Evolutionary conservation across 2,329 filamentous ascomycete species (phyloP).

Genomic region (Chaetomiaceae sp.): DNA sequence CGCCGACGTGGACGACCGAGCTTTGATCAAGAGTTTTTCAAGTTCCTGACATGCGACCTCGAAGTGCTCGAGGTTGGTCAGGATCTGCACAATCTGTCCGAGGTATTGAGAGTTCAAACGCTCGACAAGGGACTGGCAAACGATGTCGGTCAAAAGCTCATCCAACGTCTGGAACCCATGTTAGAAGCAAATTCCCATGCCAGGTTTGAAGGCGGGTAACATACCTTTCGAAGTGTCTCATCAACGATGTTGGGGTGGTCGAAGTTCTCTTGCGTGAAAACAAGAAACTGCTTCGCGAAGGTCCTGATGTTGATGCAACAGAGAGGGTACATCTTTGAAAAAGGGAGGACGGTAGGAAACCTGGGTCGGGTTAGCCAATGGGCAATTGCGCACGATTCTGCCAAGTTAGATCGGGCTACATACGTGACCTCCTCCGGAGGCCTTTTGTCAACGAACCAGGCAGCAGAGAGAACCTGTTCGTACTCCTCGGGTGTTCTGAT

Average conservation of each 20-base stretch:
- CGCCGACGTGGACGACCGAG: constrained; percentile 74
- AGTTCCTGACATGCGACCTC: constrained; percentile 88
- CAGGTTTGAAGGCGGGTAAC: not conserved
- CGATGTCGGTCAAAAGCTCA: constrained; percentile 85
- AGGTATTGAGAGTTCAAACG: constrained; percentile 87
- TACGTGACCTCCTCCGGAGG: constrained; percentile 69
- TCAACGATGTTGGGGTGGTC: constrained; percentile 87
- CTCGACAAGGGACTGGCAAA: constrained; percentile 86
- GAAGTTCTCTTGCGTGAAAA: constrained; percentile 95
- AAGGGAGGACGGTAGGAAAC: constrained; percentile 92
- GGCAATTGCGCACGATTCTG: not conserved
- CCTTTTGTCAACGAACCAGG: constrained; percentile 89
- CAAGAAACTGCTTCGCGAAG: constrained; percentile 97
- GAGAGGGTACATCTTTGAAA: constrained; percentile 97
- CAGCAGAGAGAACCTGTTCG: constrained; percentile 91
- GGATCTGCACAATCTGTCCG: constrained; percentile 95
- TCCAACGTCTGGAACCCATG: constrained; percentile 66
- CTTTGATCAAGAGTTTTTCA: constrained; percentile 78
- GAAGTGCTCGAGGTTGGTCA: constrained; percentile 97
- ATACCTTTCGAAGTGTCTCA: constrained; percentile 74
- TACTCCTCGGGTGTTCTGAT: constrained; percentile 89
- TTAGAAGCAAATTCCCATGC: constrained; percentile 7
- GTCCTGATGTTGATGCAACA: constrained; percentile 98
- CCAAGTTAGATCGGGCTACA: constrained; percentile 30
- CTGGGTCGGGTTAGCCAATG: constrained; percentile 40